These are phyloP conservation scores for Backusella macrospora DNA, from an alignment of 192 early-diverging fungal genomes.

Conservation along the genomic window DNA sequence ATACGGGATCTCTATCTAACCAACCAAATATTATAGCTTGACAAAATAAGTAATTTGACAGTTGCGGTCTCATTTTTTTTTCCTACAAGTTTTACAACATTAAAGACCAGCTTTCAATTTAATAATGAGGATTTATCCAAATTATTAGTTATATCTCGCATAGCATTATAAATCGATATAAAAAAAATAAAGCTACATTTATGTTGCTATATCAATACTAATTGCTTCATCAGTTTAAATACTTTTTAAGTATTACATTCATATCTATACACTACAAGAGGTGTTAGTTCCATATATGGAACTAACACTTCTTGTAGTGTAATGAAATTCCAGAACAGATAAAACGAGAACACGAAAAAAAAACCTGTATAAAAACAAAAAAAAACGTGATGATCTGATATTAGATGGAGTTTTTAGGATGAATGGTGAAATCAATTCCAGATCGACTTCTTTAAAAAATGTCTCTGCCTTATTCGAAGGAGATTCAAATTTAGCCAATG, in stretches of 20 bases:
- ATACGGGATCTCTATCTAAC: not conserved
- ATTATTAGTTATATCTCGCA: not conserved
- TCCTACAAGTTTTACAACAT: constrained; percentile 9
- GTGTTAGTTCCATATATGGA: too few species aligned
- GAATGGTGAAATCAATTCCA: constrained; percentile 1
- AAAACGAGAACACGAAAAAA: not conserved
- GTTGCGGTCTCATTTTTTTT: constrained; percentile 15
- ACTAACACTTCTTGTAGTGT: too few species aligned
- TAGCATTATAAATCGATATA: not conserved
- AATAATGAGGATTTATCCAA: not conserved
- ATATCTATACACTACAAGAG: too few species aligned
- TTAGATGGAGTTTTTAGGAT: not conserved
- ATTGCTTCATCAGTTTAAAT: too few species aligned
- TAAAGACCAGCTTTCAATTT: not conserved
- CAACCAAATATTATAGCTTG: not conserved
- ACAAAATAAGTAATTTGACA: constrained; percentile 1
- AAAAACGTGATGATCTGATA: not conserved
- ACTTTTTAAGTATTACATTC: too few species aligned
- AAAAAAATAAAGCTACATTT: not conserved
- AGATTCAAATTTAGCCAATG: constrained; percentile 8
- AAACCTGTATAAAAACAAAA: not conserved
- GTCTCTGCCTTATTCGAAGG: not conserved
- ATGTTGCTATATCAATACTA: not conserved
- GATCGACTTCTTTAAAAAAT: not conserved
- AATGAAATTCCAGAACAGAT: not conserved